Evolutionary conservation across 1,284 basidiomycete species (phyloP).

Genomic region (Pseudozyma flocculosa): DNA sequence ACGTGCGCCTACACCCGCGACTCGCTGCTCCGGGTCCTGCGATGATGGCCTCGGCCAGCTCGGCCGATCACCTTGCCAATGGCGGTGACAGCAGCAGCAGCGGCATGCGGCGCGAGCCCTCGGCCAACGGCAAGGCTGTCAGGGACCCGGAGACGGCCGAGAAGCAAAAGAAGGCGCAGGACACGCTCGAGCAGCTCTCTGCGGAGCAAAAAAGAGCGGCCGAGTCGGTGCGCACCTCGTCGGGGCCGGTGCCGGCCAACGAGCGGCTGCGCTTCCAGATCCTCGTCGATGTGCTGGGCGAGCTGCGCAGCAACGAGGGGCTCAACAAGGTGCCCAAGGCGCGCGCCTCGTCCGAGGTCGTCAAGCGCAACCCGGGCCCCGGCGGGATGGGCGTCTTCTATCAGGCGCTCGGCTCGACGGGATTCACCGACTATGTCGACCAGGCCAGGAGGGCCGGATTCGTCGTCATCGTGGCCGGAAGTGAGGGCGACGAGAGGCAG

Average conservation of each 20-base stretch:
- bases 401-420: constrained; percentile 27
- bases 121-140: constrained; percentile 2
- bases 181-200: too few relatives aligned
- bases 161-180: background rate
- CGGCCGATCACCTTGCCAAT: constrained; percentile 1
- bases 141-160: background rate
- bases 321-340: constrained; percentile 7
- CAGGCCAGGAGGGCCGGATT: constrained; percentile 24
- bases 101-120: constrained; percentile 7
- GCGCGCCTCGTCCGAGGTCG: constrained; percentile 19
- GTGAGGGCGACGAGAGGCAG: background rate
- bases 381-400: constrained; percentile 25
- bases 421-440: constrained; percentile 26
- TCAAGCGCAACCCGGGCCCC: constrained; percentile 15
- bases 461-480: constrained; percentile 9
- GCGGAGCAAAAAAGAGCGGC: too few relatives aligned
- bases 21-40: constrained; percentile 11
- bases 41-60: constrained; percentile 3
- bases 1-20: constrained; percentile 26
- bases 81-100: background rate
- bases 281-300: constrained; percentile 20
- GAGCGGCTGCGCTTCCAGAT: constrained; percentile 21
- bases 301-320: constrained; percentile 2
- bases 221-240: constrained; percentile 4
- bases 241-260: constrained; percentile 15